Evolutionary conservation across 257 asterid genomes (phyloP).

Genomic region (Avicennia marina): DNA sequence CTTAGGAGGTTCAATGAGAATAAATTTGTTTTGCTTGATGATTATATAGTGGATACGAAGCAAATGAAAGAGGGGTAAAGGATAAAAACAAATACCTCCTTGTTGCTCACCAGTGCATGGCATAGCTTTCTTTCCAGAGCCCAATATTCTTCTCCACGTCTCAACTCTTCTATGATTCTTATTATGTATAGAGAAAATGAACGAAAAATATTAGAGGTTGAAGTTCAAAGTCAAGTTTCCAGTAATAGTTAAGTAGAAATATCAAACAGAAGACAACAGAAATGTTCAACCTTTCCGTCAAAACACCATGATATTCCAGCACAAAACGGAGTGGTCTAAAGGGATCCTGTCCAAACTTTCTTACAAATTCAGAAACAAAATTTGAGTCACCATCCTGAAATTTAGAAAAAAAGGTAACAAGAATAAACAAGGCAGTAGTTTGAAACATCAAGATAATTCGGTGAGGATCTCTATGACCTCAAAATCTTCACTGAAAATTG

Average conservation of each 20-base stretch:
- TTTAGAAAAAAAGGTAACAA: constrained; percentile 11
- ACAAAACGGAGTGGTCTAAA: constrained; percentile 61
- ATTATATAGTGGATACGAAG: not conserved
- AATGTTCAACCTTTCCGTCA: constrained; percentile 56
- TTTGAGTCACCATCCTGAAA: constrained; percentile 33
- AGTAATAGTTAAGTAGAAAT: constrained; percentile 1
- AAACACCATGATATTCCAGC: constrained; percentile 56
- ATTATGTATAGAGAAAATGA: constrained; percentile 6
- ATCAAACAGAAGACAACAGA: constrained; percentile 8
- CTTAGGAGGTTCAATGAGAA: not conserved
- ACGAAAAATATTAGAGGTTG: constrained; percentile 1
- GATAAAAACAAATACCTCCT: constrained; percentile 37
- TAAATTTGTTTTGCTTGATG: not conserved
- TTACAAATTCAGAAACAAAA: constrained; percentile 24
- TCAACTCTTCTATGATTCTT: constrained; percentile 77
- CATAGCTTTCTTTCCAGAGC: constrained; percentile 87
- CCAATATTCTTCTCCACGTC: constrained; percentile 81
- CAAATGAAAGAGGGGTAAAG: constrained; percentile 11
- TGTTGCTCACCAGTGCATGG: constrained; percentile 40
- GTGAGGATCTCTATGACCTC: constrained; percentile 23
- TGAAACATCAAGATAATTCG: constrained; percentile 1
- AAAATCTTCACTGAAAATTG: constrained; percentile 19
- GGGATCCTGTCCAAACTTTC: constrained; percentile 44
- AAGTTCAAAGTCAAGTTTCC: not conserved
- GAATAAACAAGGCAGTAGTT: constrained; percentile 12